Conservation (phyloP, 1,284 basidiomycete species). For the Malassezia arunalokei region DNA sequence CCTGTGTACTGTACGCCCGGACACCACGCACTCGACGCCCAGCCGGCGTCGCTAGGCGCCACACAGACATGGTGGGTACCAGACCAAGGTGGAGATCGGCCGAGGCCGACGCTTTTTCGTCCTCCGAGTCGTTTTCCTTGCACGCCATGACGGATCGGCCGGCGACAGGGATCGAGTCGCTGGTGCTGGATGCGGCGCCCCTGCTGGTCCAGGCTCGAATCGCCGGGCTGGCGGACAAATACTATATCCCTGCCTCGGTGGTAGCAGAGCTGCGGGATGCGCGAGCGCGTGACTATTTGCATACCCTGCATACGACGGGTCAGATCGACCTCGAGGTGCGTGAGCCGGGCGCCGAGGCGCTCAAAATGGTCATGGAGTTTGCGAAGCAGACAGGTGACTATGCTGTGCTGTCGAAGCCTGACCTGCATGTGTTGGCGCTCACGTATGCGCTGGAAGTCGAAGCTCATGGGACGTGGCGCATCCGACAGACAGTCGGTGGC, state of each 20-base stretch:
- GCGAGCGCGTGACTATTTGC: slow-evolving; percentile 34
- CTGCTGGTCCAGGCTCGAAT: slow-evolving; percentile 37
- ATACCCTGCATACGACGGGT: slow-evolving; percentile 26
- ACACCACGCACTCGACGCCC: too few relatives aligned
- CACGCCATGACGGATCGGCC: neutral
- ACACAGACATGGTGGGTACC: too few relatives aligned
- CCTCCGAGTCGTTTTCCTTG: neutral
- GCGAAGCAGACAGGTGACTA: slow-evolving; percentile 96
- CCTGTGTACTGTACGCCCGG: too few relatives aligned
- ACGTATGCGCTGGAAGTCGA: slow-evolving; percentile 64
- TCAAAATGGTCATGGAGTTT: slow-evolving; percentile 62
- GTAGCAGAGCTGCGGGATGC: slow-evolving; percentile 41
- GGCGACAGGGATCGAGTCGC: slow-evolving; percentile 25
- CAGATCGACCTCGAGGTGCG: slow-evolving; percentile 34
- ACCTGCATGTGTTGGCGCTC: slow-evolving; percentile 80
- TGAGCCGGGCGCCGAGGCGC: slow-evolving; percentile 33
- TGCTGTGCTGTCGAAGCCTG: slow-evolving; percentile 76
- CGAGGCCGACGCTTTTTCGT: slow-evolving; percentile 7
- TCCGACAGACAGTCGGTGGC: slow-evolving; percentile 49
- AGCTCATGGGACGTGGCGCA: slow-evolving; percentile 50
- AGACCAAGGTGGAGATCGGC: neutral
- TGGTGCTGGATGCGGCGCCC: slow-evolving; percentile 42
- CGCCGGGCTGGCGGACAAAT: slow-evolving; percentile 32
- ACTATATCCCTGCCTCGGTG: slow-evolving; percentile 36
- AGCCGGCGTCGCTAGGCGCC: too few relatives aligned